Evolutionary conservation across 306 rosid genomes (phyloP), one percentile per base, ranked within the genome.

Genomic region (Vachellia collinsii): DNA sequence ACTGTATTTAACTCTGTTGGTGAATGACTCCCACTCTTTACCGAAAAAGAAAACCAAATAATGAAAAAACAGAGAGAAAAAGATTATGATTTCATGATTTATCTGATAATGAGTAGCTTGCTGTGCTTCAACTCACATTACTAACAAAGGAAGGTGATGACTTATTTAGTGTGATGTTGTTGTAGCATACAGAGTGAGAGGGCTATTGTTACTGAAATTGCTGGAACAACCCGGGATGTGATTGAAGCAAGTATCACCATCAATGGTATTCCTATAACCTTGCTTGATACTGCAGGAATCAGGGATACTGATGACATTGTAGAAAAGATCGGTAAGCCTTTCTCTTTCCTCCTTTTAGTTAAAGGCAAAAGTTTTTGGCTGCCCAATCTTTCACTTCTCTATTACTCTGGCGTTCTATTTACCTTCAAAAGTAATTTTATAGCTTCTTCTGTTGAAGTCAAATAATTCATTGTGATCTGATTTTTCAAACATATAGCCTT

Each of bases 171-270:
- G 72, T 64, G 80, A 38, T 74, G 38, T 85, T 83, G 87, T 82
- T 83, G 89, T 95, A 93, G 99, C 89, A 87, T 88, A 91, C 99
- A 95, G 99, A 93, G 97, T 88, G 98, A 95, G 84, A 95, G 98
- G 83, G 99, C 99, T 44, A 95, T 95, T 86, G 99, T 95, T 86
- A 95, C 99, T 63, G 94, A 93, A 87, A 81, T 95, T 89, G 97
- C 99, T 85, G 99, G 99, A 81, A 95, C 99, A 65, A 95, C 99
- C 78, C 91, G 99, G 53, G 99, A 93, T 82, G 98, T 95, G 79
- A 86, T 95, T 81, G 99, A 95, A 88, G 99, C 97, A 46, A 87
- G 90, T 85, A 87, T 95, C 50, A 88, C 86, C 38, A 82, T 95
- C 82, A 68, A 79, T 65, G 99, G 99, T 50, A 91, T 95, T 76